Conservation (phyloP, 2,329 filamentous ascomycete species). For the Microascus cirrosus region DNA sequence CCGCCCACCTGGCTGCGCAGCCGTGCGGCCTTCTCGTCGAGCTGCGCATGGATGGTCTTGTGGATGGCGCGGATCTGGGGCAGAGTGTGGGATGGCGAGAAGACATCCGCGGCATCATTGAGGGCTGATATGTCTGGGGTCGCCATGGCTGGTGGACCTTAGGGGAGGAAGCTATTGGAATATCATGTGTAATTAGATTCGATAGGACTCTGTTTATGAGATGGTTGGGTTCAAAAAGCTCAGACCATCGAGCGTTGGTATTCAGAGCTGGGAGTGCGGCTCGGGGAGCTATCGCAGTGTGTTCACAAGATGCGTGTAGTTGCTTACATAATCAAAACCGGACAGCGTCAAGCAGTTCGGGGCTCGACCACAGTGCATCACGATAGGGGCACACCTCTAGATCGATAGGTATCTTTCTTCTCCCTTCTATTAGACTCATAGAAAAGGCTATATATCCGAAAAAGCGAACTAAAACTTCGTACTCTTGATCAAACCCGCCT, state of each 20-base stretch:
- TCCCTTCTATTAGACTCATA: neutral
- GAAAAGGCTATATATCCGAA: neutral
- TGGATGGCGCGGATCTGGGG: conserved; percentile 54
- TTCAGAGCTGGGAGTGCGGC: neutral
- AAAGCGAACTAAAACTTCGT: conserved; percentile 57
- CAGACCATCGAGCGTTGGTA: neutral
- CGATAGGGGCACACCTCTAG: neutral
- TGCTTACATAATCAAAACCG: neutral
- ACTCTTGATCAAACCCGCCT: conserved; percentile 86
- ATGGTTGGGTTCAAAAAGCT: neutral
- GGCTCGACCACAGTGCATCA: neutral
- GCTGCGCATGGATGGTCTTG: conserved; percentile 43
- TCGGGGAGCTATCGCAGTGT: neutral
- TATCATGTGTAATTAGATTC: neutral
- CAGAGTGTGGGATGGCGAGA: conserved; percentile 43
- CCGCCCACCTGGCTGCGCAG: conserved; percentile 53
- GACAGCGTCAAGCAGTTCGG: neutral
- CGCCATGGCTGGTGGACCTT: conserved; percentile 3
- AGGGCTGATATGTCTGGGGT: conserved; percentile 15
- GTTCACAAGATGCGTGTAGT: neutral
- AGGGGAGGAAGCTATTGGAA: neutral
- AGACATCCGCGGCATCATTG: conserved; percentile 41
- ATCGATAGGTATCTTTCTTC: neutral
- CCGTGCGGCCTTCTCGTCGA: conserved; percentile 51
- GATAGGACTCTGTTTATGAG: neutral